Evolutionary conservation across 495 filamentous ascomycete genomes (phyloP), one percentile per base, ranked within the genome.

Genomic region (Articulospora tetracladia): DNA sequence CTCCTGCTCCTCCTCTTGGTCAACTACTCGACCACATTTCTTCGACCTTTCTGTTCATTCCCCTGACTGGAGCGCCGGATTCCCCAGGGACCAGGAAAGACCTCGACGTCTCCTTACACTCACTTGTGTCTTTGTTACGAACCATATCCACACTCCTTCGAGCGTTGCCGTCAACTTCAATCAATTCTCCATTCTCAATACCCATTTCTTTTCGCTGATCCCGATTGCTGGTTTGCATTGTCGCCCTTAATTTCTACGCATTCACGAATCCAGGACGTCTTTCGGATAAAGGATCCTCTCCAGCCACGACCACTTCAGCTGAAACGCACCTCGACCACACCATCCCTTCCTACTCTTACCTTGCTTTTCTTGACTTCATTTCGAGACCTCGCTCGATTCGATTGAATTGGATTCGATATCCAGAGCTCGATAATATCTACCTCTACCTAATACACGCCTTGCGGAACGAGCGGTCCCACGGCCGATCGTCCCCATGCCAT

Each of bases 401-500:
- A 68, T 69, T 69, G 54, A 61, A 65, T 66, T 61, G 65, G 66
- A 55, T 30, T 58, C 57, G 56, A 27, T 59, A 30, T 51, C 36
- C 55, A 41, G n/a, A n/a, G 22, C 24, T 46, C 47, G 52, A 52
- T 61, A 63, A 60, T 63, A 49, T 54, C 26, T 60, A 54, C 24
- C 39, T 44, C 17, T 13, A 55, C n/a, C 32, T 61, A 60, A 66
- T 63, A 22, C 19, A 27, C 32, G 17, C 19, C 15, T 4, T 22
- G 47, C 57, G 36, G 60, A 63, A 49, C 58, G 55, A 59, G 27
- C 52, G 55, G 46, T 59, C 39, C 22, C 52, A 25, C 23, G 52
- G 19, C 62, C 63, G 48, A 59, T 57, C 52, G 70, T 75, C 74
- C 78, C 72, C 79, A 90, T 89, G 87, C 86, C 85, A 74, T 80